Conservation (phyloP, 768 basidiomycete genomes). For the Mrakia blollopis region DNA sequence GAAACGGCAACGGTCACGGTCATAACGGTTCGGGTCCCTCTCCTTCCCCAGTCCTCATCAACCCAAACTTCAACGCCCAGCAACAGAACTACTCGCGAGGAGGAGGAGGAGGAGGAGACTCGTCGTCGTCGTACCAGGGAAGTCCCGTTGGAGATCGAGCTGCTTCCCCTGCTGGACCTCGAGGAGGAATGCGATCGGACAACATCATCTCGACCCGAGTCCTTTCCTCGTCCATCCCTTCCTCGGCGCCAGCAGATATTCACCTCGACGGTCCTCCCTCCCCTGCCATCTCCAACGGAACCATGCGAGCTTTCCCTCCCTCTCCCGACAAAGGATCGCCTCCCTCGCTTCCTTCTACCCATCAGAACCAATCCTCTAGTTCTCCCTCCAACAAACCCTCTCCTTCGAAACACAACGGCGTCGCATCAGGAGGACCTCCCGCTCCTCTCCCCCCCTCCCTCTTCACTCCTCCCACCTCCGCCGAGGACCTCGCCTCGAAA, state of each 20-base stretch:
- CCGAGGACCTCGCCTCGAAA: background rate
- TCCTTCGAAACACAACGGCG: background rate
- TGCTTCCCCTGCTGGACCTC: background rate
- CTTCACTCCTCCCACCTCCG: slow-evolving; percentile 12
- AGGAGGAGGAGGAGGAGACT: background rate
- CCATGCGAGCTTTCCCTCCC: slow-evolving; percentile 3
- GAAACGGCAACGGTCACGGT: background rate
- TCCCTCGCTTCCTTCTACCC: background rate
- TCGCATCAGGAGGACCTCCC: background rate
- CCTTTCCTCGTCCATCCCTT: background rate
- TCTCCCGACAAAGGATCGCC: background rate
- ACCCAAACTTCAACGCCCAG: background rate
- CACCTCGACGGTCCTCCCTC: background rate
- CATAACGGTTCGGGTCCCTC: background rate
- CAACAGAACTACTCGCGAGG: background rate
- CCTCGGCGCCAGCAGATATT: background rate
- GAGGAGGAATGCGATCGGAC: slow-evolving; percentile 3
- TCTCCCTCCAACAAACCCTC: background rate
- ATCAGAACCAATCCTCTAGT: background rate
- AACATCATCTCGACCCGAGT: too few species aligned
- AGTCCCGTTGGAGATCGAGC: too few species aligned
- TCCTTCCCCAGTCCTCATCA: background rate
- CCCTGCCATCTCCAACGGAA: background rate
- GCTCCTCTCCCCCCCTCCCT: background rate
- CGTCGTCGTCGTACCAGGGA: too few species aligned